Conservation (phyloP, 352 stramenopile genomes). For the Phytophthora pisi region DNA sequence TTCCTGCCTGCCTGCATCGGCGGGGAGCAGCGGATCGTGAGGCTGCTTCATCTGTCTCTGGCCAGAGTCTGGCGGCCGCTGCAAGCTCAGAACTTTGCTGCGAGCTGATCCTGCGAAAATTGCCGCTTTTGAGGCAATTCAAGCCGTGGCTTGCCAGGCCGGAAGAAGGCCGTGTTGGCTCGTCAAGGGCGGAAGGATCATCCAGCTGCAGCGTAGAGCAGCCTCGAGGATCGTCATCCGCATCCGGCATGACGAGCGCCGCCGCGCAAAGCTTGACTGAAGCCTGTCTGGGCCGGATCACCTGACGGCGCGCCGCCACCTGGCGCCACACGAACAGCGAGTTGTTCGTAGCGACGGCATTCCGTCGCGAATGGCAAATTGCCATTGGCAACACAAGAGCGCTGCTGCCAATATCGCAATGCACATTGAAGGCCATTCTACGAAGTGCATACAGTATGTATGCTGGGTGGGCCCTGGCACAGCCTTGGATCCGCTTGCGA, state of each 20-base stretch:
- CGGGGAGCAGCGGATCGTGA: not conserved
- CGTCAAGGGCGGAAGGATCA: conserved; percentile 6
- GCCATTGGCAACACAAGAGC: too few relatives aligned
- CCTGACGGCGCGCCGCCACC: conserved; percentile 1
- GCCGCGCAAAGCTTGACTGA: conserved; percentile 10
- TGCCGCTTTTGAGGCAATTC: not conserved
- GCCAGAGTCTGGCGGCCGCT: not conserved
- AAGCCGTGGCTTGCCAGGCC: too few relatives aligned
- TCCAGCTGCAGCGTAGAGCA: too few relatives aligned
- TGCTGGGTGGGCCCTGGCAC: too few relatives aligned
- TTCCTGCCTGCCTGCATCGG: not conserved
- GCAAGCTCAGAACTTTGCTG: not conserved
- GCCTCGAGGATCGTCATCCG: conserved; percentile 11
- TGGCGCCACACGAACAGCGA: conserved; percentile 5
- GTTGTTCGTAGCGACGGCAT: not conserved
- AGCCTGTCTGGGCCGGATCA: conserved; percentile 10
- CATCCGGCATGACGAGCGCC: conserved; percentile 5
- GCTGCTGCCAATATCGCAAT: too few relatives aligned
- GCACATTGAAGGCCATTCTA: too few relatives aligned
- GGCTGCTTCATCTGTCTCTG: conserved; percentile 3
- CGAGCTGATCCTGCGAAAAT: not conserved
- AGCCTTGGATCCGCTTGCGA: conserved; percentile 1
- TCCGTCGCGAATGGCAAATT: too few relatives aligned
- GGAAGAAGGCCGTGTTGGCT: conserved; percentile 15
- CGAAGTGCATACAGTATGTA: too few relatives aligned